Conservation (phyloP, 768 basidiomycete genomes). For the Obba rivulosa region DNA sequence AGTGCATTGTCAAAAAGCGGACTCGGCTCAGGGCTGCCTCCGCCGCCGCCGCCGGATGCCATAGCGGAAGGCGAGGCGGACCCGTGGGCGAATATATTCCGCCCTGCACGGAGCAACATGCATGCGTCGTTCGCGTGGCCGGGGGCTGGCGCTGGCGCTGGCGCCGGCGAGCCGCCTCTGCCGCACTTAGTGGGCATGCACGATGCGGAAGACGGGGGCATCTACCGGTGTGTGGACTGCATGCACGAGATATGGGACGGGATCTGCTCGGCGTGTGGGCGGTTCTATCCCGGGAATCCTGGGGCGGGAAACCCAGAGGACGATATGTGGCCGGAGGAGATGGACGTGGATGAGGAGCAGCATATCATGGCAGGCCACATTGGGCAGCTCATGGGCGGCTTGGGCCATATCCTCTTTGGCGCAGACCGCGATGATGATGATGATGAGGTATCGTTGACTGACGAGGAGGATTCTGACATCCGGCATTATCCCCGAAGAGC, state of each 20-base stretch:
- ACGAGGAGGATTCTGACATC: conserved; percentile 1
- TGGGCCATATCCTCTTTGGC: neutral
- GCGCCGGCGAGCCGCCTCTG: conserved; percentile 21
- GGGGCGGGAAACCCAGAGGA: conserved; percentile 8
- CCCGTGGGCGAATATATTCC: conserved; percentile 67
- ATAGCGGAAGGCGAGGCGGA: conserved; percentile 33
- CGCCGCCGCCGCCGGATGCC: conserved; percentile 12
- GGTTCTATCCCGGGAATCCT: conserved; percentile 52
- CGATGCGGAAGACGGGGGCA: conserved; percentile 69
- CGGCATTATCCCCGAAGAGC: too few species aligned
- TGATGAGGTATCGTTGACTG: neutral
- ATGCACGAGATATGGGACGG: conserved; percentile 76
- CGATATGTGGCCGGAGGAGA: conserved; percentile 6
- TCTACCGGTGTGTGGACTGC: conserved; percentile 73
- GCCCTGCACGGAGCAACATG: neutral
- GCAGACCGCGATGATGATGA: conserved; percentile 4
- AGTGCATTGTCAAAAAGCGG: conserved; percentile 46
- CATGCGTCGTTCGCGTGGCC: too few species aligned
- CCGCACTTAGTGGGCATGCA: conserved; percentile 53
- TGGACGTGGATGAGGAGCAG: conserved; percentile 7
- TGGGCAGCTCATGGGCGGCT: neutral
- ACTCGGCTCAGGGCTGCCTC: conserved; percentile 26
- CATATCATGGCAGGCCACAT: conserved; percentile 1
- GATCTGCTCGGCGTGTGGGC: conserved; percentile 55
- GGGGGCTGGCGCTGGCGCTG: conserved; percentile 9